Evolutionary conservation across 305 asterid species (phyloP), one percentile per base, ranked within the genome.

Genomic region (Fraxinus velutina): DNA sequence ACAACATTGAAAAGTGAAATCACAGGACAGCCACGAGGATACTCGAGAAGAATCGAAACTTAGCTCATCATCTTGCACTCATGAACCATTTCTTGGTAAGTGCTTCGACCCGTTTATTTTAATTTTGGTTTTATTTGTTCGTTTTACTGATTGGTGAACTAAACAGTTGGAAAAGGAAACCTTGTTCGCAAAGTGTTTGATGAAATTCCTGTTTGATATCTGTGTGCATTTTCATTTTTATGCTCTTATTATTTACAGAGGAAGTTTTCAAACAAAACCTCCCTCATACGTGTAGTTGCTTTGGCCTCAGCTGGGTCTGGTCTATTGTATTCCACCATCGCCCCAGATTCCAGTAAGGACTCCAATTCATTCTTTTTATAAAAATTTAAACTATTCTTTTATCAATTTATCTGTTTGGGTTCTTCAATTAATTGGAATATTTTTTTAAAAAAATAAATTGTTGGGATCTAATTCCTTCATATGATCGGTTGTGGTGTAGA

Each of bases 221-320:
- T 57, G 37, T 30, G 50, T 64, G 24, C 36, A 15, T 19, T 80
- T 82, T 12, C 73, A 30, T 30, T 78, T 62, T 15, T 73, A 17
- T 75, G 22, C 32, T 3, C 17, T 62, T 34, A 9, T 62, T 50
- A 83, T 62, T 82, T 84, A 87, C 92, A 92, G 94, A 84, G 87
- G 70, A 89, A 84, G 78, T 60, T 87, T 21, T 70, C 88, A 15
- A 79, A 81, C 68, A 87, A 88, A 78, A 76, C 84, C 47, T 83
- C 90, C 78, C 84, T 91, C 37, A 6, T 86, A 10, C 88, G 91
- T 64, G 84, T 89, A 19, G 89, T 81, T 80, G 90, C 92, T 64
- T 73, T 91, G 83, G 90, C 93, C 76, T 83, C 94, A 32, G 90
- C 92, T 73, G 94, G 96, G 55, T 90, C 94, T 6, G 96, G 93